Percentiles rank a stretch among this genome's conserved stretches.
Evolutionary conservation across 2,329 filamentous ascomycete genomes (phyloP).

Genomic region (Lasiodiplodia sp.): DNA sequence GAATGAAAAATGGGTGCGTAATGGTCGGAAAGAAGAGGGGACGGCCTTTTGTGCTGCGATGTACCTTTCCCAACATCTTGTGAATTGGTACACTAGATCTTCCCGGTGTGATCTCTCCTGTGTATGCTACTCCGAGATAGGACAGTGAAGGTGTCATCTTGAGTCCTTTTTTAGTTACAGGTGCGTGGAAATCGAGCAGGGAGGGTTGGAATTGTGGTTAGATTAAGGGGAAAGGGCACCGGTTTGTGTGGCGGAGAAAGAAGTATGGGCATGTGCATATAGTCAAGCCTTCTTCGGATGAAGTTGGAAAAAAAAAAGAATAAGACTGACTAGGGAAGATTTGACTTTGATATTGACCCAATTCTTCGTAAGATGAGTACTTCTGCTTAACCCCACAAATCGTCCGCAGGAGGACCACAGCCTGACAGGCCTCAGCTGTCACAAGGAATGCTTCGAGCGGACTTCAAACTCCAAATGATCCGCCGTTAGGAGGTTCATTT

Average conservation of each 20-base stretch:
- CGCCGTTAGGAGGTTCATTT: neutral
- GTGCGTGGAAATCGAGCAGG: neutral
- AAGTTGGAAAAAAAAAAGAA: neutral
- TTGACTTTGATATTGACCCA: neutral
- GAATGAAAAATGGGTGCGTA: neutral
- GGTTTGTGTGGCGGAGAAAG: neutral
- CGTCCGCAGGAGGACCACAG: too few species aligned
- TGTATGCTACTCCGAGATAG: neutral
- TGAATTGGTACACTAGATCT: neutral
- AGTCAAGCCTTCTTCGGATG: neutral
- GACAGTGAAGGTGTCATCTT: neutral
- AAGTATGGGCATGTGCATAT: neutral
- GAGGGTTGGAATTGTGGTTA: neutral
- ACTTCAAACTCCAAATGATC: neutral
- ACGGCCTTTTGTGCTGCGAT: conserved; percentile 7
- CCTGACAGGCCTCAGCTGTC: neutral
- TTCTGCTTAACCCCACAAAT: neutral
- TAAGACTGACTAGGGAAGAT: neutral
- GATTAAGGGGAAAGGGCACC: neutral
- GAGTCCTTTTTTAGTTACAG: neutral
- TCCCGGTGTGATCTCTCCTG: neutral
- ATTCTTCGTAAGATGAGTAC: neutral
- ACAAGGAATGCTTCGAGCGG: neutral
- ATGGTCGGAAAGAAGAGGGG: neutral
- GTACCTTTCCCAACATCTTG: neutral